These are phyloP conservation scores for Quercus cerris DNA, from an alignment of 306 rosid species.

Conservation along the genomic window DNA sequence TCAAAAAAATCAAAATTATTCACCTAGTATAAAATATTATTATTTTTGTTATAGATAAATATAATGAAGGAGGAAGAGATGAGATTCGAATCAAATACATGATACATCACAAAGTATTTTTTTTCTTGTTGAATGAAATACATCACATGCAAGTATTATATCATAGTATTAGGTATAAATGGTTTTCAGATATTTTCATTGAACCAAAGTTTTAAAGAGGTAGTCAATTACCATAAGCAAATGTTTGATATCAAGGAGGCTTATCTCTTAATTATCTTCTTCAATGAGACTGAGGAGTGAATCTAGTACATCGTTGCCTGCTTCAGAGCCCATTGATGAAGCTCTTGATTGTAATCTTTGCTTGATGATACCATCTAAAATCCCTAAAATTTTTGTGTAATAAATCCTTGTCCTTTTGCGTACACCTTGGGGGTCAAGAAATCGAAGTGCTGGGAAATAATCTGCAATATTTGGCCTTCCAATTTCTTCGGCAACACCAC, in stretches of 20 bases:
- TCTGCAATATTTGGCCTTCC: constrained; percentile 9
- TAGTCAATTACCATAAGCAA: constrained; percentile 8
- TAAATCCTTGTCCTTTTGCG: neutral
- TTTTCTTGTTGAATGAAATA: no score
- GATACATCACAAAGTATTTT: no score
- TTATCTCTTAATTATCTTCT: neutral
- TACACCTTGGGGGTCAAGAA: neutral
- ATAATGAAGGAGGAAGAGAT: no score
- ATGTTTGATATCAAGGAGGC: neutral
- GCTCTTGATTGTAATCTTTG: neutral
- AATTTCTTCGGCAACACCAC: constrained; percentile 14
- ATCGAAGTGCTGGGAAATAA: neutral
- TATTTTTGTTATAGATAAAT: no score
- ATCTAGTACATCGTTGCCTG: constrained; percentile 10
- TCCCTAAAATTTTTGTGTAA: neutral
- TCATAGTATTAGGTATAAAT: no score
- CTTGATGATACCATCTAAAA: constrained; percentile 1
- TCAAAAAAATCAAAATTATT: no score
- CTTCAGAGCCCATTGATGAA: neutral
- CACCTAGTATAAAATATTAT: no score
- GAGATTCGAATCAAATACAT: no score
- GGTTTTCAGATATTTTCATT: no score
- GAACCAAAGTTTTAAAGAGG: neutral
- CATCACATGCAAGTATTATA: no score
- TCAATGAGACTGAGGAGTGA: neutral